Conservation (phyloP, 176 grass and related monocot genomes). For the Pontederia crassipes region DNA sequence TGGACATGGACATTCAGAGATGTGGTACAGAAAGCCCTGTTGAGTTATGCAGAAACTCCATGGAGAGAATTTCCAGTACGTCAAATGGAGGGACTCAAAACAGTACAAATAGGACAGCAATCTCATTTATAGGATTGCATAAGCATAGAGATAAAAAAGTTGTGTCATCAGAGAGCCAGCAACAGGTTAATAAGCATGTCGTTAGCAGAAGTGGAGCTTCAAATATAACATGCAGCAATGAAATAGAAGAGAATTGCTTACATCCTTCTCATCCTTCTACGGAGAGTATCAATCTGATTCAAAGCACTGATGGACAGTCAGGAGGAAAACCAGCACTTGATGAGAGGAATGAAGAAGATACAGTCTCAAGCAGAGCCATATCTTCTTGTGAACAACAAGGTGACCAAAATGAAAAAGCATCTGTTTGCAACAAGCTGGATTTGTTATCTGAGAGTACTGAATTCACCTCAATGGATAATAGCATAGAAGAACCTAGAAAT, state of each 20-base stretch:
- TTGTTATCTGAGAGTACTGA: slow-evolving; percentile 11
- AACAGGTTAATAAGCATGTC: slow-evolving; percentile 5
- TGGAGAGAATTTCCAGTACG: slow-evolving; percentile 7
- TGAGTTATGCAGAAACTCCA: slow-evolving; percentile 1
- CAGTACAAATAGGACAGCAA: neutral
- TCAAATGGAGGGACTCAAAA: slow-evolving; percentile 5
- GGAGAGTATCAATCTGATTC: slow-evolving; percentile 36
- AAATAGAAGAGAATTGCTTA: slow-evolving; percentile 42
- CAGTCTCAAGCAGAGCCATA: slow-evolving; percentile 25
- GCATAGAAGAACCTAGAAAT: neutral
- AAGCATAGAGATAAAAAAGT: slow-evolving; percentile 7
- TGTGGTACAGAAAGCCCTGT: neutral
- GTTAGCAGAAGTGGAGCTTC: slow-evolving; percentile 20
- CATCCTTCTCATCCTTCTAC: slow-evolving; percentile 38
- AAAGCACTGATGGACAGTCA: slow-evolving; percentile 7
- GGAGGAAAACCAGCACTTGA: slow-evolving; percentile 12
- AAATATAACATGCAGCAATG: slow-evolving; percentile 20
- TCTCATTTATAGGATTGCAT: slow-evolving; percentile 14
- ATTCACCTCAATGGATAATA: neutral
- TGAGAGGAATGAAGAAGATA: slow-evolving; percentile 40
- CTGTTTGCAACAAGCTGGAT: slow-evolving; percentile 11
- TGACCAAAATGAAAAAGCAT: slow-evolving; percentile 11
- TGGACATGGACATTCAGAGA: neutral
- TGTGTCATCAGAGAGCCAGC: neutral
- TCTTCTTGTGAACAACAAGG: slow-evolving; percentile 2